phyloP scores from a whole-genome alignment of 768 basidiomycete species.

The Tubosaeta sp. region DNA sequence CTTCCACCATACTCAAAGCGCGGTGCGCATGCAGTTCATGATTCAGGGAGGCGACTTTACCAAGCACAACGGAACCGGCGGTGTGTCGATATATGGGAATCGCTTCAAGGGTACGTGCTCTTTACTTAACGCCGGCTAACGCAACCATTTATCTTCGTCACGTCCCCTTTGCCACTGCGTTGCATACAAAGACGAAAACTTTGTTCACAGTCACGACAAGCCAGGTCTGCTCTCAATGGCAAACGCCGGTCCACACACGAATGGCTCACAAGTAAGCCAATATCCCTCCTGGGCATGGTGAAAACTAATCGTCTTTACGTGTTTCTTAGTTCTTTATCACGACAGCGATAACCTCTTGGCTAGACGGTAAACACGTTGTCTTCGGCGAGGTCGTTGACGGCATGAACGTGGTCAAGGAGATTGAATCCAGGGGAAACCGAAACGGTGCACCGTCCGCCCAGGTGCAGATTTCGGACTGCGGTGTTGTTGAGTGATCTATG shows the following conservation, averaged over 20 bases:
- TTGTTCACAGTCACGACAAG: constrained; percentile 55
- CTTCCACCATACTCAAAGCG: not conserved
- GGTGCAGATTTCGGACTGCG: constrained; percentile 54
- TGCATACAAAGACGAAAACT: constrained; percentile 58
- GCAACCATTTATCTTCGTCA: not conserved
- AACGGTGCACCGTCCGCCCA: constrained; percentile 28
- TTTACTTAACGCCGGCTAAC: not conserved
- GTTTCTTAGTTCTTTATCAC: constrained; percentile 67
- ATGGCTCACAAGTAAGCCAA: constrained; percentile 64
- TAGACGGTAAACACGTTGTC: constrained; percentile 41
- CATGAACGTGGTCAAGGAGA: constrained; percentile 37
- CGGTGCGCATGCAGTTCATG: constrained; percentile 58
- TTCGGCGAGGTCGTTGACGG: constrained; percentile 47
- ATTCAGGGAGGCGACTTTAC: constrained; percentile 88
- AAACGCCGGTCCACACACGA: constrained; percentile 78
- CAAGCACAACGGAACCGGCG: constrained; percentile 68
- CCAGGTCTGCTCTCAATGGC: constrained; percentile 80
- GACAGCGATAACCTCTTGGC: constrained; percentile 64
- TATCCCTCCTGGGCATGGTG: not conserved
- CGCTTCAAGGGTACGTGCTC: constrained; percentile 62
- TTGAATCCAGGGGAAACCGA: constrained; percentile 34
- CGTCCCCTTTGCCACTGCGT: too few relatives aligned
- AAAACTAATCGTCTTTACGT: not conserved
- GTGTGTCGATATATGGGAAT: constrained; percentile 82
- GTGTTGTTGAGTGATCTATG: constrained; percentile 37